Conservation (phyloP, 768 basidiomycete genomes). For the Leccinum pellstonianum region DNA sequence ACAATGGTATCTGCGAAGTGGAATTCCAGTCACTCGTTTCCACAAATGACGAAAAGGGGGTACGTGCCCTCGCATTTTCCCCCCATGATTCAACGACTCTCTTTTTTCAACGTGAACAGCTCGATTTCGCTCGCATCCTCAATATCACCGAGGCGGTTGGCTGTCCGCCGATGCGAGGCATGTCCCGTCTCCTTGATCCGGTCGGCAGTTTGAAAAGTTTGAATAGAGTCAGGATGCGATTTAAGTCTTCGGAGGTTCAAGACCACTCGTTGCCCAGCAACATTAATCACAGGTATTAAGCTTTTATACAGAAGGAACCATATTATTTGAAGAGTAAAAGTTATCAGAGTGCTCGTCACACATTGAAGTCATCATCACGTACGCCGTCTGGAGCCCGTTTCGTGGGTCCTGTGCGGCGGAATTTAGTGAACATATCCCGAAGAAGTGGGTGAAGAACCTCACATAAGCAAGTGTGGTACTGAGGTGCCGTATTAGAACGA, state of each 20-base stretch:
- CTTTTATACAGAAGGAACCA: not conserved
- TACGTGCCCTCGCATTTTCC: not conserved
- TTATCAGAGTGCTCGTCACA: not conserved
- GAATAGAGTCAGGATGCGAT: not conserved
- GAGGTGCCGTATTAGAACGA: not conserved
- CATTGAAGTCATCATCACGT: not conserved
- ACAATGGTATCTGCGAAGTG: no score
- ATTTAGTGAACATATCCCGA: not conserved
- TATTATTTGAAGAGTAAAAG: not conserved
- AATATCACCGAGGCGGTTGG: no score
- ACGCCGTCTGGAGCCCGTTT: conserved; percentile 3
- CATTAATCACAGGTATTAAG: conserved; percentile 1
- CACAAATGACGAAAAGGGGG: not conserved
- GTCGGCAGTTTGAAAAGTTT: not conserved
- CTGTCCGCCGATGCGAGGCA: not conserved
- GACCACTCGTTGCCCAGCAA: conserved; percentile 18
- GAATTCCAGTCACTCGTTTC: not conserved
- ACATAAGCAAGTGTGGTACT: not conserved
- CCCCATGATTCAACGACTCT: not conserved
- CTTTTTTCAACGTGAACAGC: not conserved
- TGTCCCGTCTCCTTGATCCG: not conserved
- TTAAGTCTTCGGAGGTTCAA: conserved; percentile 15
- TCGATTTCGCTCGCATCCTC: not conserved
- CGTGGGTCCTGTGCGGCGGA: conserved; percentile 3
- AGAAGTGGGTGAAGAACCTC: not conserved